phyloP scores from a whole-genome alignment of 176 grass and related monocot species.

The Phoenix dactylifera region DNA sequence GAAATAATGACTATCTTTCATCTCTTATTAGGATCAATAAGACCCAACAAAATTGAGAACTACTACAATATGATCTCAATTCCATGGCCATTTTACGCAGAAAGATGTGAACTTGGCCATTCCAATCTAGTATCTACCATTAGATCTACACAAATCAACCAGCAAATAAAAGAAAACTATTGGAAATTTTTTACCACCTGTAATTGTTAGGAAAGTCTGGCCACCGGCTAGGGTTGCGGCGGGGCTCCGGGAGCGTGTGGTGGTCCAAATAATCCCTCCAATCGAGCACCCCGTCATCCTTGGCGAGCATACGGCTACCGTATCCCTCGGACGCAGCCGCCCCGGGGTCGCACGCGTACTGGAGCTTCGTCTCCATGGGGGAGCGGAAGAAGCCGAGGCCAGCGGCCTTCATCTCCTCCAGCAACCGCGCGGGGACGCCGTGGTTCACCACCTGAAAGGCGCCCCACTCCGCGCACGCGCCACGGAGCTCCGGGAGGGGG shows the following conservation, averaged over 20 bases:
- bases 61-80: too few species aligned
- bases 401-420: conserved; percentile 38
- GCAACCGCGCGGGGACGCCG: conserved; percentile 26
- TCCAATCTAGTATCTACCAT: too few species aligned
- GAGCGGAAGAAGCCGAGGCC: conserved; percentile 55
- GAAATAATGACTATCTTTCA: too few species aligned
- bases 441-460: conserved; percentile 74
- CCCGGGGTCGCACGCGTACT: conserved; percentile 51
- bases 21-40: too few species aligned
- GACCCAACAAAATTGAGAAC: too few species aligned
- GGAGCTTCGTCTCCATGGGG: conserved; percentile 57
- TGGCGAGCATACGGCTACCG: conserved; percentile 82
- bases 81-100: too few species aligned
- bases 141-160: too few species aligned
- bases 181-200: conserved; percentile 16
- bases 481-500: conserved; percentile 17
- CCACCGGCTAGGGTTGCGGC: conserved; percentile 61
- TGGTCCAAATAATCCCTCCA: conserved; percentile 97
- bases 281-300: conserved; percentile 77
- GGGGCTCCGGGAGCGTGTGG: conserved; percentile 68
- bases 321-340: conserved; percentile 66
- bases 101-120: too few species aligned
- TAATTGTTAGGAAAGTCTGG: conserved; percentile 72
- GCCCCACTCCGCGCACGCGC: conserved; percentile 57
- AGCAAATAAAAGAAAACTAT: too few species aligned